Percentiles rank a stretch among this genome's conserved stretches.
phyloP scores from a whole-genome alignment of 2,329 filamentous ascomycete genomes.

The Scedosporium apiospermum region DNA sequence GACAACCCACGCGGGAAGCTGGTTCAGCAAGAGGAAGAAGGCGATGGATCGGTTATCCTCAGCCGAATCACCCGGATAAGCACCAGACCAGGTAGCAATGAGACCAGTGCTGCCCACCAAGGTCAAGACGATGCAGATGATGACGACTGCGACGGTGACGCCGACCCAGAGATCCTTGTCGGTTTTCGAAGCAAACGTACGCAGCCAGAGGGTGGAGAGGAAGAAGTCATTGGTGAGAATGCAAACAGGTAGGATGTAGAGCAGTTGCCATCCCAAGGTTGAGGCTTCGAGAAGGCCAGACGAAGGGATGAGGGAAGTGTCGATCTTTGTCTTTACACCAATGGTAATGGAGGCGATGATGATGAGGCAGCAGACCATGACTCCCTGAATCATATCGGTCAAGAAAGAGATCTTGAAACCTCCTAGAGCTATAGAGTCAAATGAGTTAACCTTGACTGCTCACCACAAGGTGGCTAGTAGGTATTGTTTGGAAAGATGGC shows the following conservation, averaged over 20 bases:
- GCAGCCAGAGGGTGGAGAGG: conserved; percentile 74
- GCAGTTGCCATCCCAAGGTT: conserved; percentile 72
- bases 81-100: conserved; percentile 69
- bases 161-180: conserved; percentile 72
- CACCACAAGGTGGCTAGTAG: not conserved
- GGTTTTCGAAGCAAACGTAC: conserved; percentile 70
- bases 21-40: conserved; percentile 65
- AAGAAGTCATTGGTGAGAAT: conserved; percentile 83
- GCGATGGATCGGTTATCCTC: conserved; percentile 54
- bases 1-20: conserved; percentile 71
- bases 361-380: conserved; percentile 67
- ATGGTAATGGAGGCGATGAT: conserved; percentile 70
- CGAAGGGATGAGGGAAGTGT: conserved; percentile 55
- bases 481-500: not conserved
- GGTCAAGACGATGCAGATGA: conserved; percentile 59
- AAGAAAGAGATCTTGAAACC: conserved; percentile 79
- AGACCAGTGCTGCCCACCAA: conserved; percentile 66
- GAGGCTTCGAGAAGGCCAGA: conserved; percentile 61
- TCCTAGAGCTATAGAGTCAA: conserved; percentile 51
- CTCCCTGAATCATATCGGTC: conserved; percentile 73
- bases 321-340: conserved; percentile 63
- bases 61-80: conserved; percentile 53
- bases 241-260: conserved; percentile 76
- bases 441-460: not conserved
- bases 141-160: conserved; percentile 55